Base-by-base conservation (phyloP, 345 rosid species). In the Pseudoturritis turrita region DNA sequence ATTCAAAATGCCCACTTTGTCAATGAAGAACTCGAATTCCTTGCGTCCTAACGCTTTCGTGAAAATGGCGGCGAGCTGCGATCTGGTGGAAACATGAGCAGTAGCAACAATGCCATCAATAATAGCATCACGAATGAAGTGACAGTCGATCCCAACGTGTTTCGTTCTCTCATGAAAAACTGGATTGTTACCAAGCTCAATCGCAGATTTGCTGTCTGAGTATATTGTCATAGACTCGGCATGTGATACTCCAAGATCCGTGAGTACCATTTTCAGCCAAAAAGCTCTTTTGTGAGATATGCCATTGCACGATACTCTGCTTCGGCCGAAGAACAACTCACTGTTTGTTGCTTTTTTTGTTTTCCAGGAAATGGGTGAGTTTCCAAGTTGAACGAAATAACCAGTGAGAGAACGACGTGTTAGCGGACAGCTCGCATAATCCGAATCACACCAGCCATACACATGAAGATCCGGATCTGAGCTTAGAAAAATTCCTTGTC, bases 141-240 rank as follows among this genome's bases (percentile, higher is more conserved):
- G 43, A 39, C 43, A 39, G 10, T 39, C 43, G 4, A 2, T 4
- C 10, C 10, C 13, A 9, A 36, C 10, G 13, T 36, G 40, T 10
- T 36, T 36, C 4, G 43, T 39, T 2, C 43, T 14, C 14, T 39
- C 43, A 4, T 39, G 43, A 10, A 39, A 47, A 0, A 47, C 52
- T 0, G 52, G 52, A 19, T 47, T 47, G 0, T 13, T 6, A 0
- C 7, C 10, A 8, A 47, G 4, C 3, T 47, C 13, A 0, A 47
- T 19, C 6, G 52, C 52, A 3, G 13, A 18, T 19, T 19, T 13
- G 3, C 19, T 47, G 2, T 47, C 26, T 1, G 26, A 47, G 12
- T 44, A 6, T n/a, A n/a, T n/a, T n/a, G n/a, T n/a, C n/a, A 44
- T n/a, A 0, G 49, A 21, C 0, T 7, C 1, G 0, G 21, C 0